These are phyloP conservation scores for Phoenix dactylifera DNA, from an alignment of 176 grass and related monocot species.

Conservation along the genomic window DNA sequence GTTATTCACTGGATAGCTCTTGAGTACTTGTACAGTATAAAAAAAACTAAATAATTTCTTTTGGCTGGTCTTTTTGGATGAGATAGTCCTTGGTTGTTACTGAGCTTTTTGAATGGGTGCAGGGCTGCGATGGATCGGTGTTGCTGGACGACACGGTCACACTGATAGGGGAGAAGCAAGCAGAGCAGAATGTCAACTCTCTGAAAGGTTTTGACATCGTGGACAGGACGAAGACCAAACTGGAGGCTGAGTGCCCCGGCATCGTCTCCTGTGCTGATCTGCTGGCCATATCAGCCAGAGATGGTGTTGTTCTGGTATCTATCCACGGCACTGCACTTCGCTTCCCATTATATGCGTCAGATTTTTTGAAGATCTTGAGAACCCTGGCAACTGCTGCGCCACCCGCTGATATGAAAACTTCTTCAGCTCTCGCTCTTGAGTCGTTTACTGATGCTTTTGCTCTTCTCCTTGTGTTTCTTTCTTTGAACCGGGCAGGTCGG, in stretches of 20 bases:
- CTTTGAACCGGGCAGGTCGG: conserved; percentile 37
- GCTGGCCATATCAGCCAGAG: conserved; percentile 82
- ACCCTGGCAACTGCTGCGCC: too few species aligned
- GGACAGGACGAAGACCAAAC: conserved; percentile 78
- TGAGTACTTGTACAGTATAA: too few species aligned
- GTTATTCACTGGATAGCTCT: too few species aligned
- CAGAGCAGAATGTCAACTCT: conserved; percentile 74
- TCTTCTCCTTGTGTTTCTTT: too few species aligned
- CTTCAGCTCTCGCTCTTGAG: too few species aligned
- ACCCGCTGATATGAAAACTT: too few species aligned
- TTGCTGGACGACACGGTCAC: conserved; percentile 72
- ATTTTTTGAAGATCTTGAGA: too few species aligned
- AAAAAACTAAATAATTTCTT: too few species aligned
- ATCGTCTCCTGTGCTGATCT: conserved; percentile 79
- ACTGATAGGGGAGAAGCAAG: conserved; percentile 73
- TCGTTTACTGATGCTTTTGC: too few species aligned
- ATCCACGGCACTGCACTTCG: background rate
- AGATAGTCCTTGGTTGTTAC: too few species aligned
- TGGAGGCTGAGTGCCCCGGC: conserved; percentile 80
- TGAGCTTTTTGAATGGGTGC: background rate
- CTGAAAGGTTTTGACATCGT: conserved; percentile 81
- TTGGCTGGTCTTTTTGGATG: too few species aligned
- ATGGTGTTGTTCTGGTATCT: conserved; percentile 66
- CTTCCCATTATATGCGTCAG: too few species aligned
- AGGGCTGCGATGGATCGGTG: conserved; percentile 96